Conservation (phyloP, 306 rosid genomes). For the Elaeagnus macrophylla region DNA sequence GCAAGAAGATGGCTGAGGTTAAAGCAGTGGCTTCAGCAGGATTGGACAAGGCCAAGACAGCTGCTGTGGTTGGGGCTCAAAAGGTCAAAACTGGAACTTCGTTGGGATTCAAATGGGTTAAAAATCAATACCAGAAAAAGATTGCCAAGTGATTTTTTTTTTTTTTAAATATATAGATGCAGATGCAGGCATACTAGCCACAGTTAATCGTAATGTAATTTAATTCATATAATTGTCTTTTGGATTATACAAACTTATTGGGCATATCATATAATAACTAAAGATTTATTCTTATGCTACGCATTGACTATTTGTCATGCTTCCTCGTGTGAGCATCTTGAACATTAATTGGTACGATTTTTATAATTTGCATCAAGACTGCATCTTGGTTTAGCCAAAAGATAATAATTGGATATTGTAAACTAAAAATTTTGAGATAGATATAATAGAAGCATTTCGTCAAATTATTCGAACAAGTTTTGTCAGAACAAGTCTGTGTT, state of each 20-base stretch:
- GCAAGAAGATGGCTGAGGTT: conserved; percentile 43
- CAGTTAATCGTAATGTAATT: too few species aligned
- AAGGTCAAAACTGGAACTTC: conserved; percentile 52
- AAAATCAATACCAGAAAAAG: conserved; percentile 50
- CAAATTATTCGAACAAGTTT: conserved; percentile 3
- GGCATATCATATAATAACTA: neutral
- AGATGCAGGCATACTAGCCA: too few species aligned
- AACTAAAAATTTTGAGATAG: too few species aligned
- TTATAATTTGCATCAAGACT: too few species aligned
- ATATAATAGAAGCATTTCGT: neutral
- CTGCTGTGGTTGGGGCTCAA: conserved; percentile 32
- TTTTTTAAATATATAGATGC: neutral
- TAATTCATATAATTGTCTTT: neutral
- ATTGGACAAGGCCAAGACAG: conserved; percentile 43
- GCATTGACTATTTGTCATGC: too few species aligned
- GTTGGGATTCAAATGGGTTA: conserved; percentile 65
- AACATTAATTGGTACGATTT: too few species aligned
- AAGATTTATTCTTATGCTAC: too few species aligned
- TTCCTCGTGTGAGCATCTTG: too few species aligned
- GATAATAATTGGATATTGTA: too few species aligned
- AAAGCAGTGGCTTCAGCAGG: conserved; percentile 45
- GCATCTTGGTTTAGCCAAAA: too few species aligned
- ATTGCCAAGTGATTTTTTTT: conserved; percentile 38
- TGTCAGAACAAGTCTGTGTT: neutral
- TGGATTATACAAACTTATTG: too few species aligned